Conservation (phyloP, 345 rosid genomes). For the Populus tremula region DNA sequence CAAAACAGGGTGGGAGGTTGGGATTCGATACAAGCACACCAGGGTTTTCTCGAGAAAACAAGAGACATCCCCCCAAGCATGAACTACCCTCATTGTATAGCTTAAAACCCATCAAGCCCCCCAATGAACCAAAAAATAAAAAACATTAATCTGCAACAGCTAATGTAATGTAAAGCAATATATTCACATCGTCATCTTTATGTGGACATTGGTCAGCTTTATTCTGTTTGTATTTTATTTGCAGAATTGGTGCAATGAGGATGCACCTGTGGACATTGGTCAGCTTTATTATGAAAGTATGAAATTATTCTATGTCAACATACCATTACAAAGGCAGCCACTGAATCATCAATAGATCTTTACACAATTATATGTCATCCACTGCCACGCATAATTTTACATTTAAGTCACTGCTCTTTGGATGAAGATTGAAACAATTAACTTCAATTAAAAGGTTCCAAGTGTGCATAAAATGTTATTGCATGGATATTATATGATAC, state of each 20-base stretch:
- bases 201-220: too few species aligned
- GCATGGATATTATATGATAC: not conserved
- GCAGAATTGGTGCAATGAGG: too few species aligned
- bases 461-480: not conserved
- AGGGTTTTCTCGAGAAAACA: too few species aligned
- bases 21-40: not conserved
- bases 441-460: not conserved
- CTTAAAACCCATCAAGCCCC: not conserved
- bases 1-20: not conserved
- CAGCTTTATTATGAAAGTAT: too few species aligned
- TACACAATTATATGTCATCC: not conserved
- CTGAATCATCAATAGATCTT: not conserved
- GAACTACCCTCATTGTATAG: not conserved
- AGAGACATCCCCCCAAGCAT: too few species aligned
- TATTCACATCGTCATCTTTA: too few species aligned
- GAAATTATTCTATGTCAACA: too few species aligned
- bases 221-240: too few species aligned
- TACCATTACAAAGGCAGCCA: not conserved
- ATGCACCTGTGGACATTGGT: too few species aligned
- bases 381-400: not conserved
- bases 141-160: too few species aligned
- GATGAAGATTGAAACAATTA: not conserved
- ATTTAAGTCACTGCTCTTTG: not conserved
- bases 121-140: not conserved
- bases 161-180: too few species aligned